Base-by-base conservation (phyloP, 2,329 filamentous ascomycete species). In the Pseudopithomyces maydicus region DNA sequence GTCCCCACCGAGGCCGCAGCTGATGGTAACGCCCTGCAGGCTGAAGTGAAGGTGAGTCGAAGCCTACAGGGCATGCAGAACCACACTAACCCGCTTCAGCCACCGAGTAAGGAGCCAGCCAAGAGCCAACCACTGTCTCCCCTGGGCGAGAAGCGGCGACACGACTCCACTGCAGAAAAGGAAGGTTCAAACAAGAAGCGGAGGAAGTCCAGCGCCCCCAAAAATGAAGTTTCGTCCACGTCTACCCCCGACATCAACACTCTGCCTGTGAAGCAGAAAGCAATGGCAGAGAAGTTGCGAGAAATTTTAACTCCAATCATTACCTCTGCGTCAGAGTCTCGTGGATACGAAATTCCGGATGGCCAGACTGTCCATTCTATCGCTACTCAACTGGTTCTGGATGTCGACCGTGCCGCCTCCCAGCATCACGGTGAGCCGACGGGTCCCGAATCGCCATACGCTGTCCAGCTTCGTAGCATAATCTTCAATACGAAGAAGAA, bases 401-500 rank as follows among this genome's bases (percentile, higher is more conserved):
- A 91, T 62, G 89, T 98, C 59, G 93, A 97, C 78, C 86, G 91
- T 67, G 82, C 85, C 58, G 78, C 87, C 56, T 83, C 84, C 72
- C 77, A 82, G 64, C 81, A 81, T 66, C 80, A 81, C 56, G 85
- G 82, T 36, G 82, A 84, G 49, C 81, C 84, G 5, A 58, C 61
- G 7, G 64, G 63, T 5, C 63, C 66, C 19, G 65, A 67, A 6
- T 82, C 79, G 64, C 76, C 80, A 33, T 90, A 88, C 77, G 81
- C 78, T 62, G 72, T 77, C 52, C 85, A 97, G 76, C 84, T 92
- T 66, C 88, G 92, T 61, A 87, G 89, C 43, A 85, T 99, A 64
- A 81, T 87, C 47, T 90, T 91, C 77, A 98, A 98, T 77, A 81
- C 97, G 58, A 97, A 96, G 82, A 89, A 88, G 71, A 99, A 99